A percentile compares a stretch with the other conserved stretches of the same genome.
phyloP scores from a whole-genome alignment of 371 early-diverging fungal species.

The Funneliformis caledonium region DNA sequence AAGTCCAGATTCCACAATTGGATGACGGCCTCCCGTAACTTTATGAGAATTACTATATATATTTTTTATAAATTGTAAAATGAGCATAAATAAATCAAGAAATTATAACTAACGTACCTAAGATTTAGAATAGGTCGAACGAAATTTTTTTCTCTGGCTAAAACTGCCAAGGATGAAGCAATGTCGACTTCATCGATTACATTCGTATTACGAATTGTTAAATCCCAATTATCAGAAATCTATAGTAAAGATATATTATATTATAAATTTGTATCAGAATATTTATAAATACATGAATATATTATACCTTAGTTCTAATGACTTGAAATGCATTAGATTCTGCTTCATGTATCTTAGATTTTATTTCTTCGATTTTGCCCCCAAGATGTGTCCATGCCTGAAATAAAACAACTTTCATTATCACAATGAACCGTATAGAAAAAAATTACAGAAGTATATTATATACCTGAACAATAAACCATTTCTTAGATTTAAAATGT shows the following conservation, averaged over 20 bases:
- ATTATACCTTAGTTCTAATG: slow-evolving; percentile 44
- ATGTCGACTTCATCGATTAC: slow-evolving; percentile 76
- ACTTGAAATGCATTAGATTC: slow-evolving; percentile 57
- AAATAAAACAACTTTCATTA: background rate
- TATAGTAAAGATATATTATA: background rate
- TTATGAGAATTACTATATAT: slow-evolving; percentile 25
- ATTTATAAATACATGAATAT: background rate
- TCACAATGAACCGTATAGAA: slow-evolving; percentile 49
- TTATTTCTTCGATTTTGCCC: slow-evolving; percentile 52
- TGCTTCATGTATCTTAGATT: slow-evolving; percentile 54
- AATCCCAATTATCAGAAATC: slow-evolving; percentile 53
- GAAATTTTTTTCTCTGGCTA: slow-evolving; percentile 59
- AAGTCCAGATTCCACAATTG: slow-evolving; percentile 83
- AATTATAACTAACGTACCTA: slow-evolving; percentile 45
- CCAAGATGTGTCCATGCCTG: slow-evolving; percentile 57
- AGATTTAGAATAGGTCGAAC: slow-evolving; percentile 63
- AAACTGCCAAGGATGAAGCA: slow-evolving; percentile 61
- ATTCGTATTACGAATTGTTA: slow-evolving; percentile 57
- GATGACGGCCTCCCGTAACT: slow-evolving; percentile 80
- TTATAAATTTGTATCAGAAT: background rate
- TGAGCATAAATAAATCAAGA: background rate
- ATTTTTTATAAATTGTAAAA: background rate
- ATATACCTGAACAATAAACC: slow-evolving; percentile 31
- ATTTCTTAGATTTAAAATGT: slow-evolving; percentile 1
- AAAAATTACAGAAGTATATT: background rate